Evolutionary conservation across 805 yeast species (phyloP), one percentile per base, ranked within the genome.

Genomic region (Brettanomyces anomalus): DNA sequence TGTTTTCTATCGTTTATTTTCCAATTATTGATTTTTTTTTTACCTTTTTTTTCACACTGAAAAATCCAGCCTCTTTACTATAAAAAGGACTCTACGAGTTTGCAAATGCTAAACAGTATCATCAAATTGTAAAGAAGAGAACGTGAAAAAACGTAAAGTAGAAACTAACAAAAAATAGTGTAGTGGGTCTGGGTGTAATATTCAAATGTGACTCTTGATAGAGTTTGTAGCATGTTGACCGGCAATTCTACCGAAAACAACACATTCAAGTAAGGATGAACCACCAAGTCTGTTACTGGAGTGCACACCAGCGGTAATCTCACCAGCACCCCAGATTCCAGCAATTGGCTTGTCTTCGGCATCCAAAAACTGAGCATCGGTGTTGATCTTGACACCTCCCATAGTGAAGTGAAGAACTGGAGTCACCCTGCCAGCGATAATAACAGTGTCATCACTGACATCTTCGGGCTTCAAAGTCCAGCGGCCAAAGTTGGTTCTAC

Each of bases 221-320:
- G 14, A 10, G 20, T 44, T 34, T 26, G 58, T 52, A 4, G 66
- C 68, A 15, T 55, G 40, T 15, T 59, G 49, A 6, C 76, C 79
- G n/a, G 76, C 79, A 18, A 72, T 67, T 46, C 66, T 65, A 5
- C 84, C 83, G 56, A 72, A 79, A 0, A 80, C 85, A 16, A 75
- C 82, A 64, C 85, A 77, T 52, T 76, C 83, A 37, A 77, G 59
- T 36, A 78, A 60, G 37, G 78, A 71, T 13, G 79, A 74, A 1
- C 84, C 84, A 19, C 78, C 83, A 26, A 80, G 58, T 54, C 86
- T 67, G 56, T 79, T 79, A 18, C 68, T 72, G 8, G 86, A 85
- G 54, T 80, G 86, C 8, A 80, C 77, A 37, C 87, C 86, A 15
- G 83, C 82, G 39, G 81, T 73, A 20, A 77, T 76, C 55, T 80